Evolutionary conservation across 2,329 filamentous ascomycete species (phyloP).

Genomic region (Myriosclerotinia duriaeana): DNA sequence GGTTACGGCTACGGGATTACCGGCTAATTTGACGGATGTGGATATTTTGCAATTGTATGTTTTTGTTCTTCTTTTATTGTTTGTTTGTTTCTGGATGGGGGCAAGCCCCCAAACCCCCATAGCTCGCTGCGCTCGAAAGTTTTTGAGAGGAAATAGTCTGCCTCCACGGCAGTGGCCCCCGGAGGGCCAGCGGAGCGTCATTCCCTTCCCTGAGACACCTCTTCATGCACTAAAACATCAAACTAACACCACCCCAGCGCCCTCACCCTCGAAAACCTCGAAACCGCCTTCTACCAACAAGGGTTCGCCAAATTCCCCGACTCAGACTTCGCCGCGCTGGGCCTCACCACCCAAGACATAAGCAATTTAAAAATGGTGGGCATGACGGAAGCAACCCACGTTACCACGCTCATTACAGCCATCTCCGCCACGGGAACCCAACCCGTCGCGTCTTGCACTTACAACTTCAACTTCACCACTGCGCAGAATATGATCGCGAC

Average conservation of each 20-base stretch:
- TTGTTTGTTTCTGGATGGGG: neutral
- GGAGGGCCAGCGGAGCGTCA: neutral
- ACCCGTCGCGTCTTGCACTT: conserved; percentile 68
- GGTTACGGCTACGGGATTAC: conserved; percentile 38
- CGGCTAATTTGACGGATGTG: conserved; percentile 48
- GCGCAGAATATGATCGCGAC: conserved; percentile 67
- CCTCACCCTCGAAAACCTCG: conserved; percentile 72
- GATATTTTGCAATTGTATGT: conserved; percentile 56
- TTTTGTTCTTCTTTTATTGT: neutral
- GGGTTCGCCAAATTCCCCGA: conserved; percentile 67
- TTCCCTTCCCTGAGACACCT: fast-evolving
- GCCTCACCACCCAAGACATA: conserved; percentile 55
- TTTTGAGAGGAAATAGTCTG: neutral
- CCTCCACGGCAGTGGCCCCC: neutral
- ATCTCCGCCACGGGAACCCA: conserved; percentile 62
- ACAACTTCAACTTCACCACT: conserved; percentile 69
- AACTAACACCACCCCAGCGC: conserved; percentile 49
- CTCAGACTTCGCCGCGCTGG: conserved; percentile 62
- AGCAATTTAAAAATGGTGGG: conserved; percentile 62
- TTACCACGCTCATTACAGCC: conserved; percentile 57
- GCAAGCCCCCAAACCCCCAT: neutral
- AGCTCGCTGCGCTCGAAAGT: neutral
- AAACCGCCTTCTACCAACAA: conserved; percentile 69
- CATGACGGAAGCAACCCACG: conserved; percentile 62
- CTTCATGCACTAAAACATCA: neutral